phyloP scores from a whole-genome alignment of 768 basidiomycete species.

The Kwoniella sp. region DNA sequence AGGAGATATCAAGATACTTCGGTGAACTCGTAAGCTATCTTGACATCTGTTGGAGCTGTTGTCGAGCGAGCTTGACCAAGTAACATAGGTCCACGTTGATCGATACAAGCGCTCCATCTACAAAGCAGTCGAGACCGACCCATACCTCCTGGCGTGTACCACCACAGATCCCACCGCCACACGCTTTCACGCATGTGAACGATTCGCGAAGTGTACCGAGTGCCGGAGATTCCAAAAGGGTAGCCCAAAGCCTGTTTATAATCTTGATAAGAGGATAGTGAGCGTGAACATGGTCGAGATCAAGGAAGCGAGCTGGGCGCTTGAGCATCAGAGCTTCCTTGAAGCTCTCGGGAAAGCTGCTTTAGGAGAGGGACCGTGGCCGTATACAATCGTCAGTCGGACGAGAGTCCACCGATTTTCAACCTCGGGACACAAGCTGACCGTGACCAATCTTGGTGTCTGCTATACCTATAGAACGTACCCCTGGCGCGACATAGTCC shows the following conservation, averaged over 20 bases:
- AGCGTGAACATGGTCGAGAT: constrained; percentile 83
- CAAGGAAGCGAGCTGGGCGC: constrained; percentile 65
- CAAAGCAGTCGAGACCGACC: constrained; percentile 66
- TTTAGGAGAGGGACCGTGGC: constrained; percentile 49
- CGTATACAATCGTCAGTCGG: constrained; percentile 66
- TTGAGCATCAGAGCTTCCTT: constrained; percentile 61
- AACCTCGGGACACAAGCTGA: background rate
- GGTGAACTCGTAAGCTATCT: constrained; percentile 52
- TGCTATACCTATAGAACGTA: constrained; percentile 61
- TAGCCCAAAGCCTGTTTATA: constrained; percentile 52
- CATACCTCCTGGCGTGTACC: constrained; percentile 42
- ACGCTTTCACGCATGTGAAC: constrained; percentile 92
- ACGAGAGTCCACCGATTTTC: background rate
- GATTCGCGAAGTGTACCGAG: constrained; percentile 67
- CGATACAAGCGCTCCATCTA: constrained; percentile 80
- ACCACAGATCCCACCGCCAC: constrained; percentile 58
- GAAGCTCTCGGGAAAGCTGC: constrained; percentile 53
- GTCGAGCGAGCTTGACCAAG: background rate
- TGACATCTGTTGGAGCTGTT: too few relatives aligned
- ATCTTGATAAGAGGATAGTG: constrained; percentile 61
- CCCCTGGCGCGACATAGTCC: constrained; percentile 82
- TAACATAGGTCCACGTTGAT: constrained; percentile 78
- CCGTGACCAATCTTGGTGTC: background rate
- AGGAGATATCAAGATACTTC: constrained; percentile 71
- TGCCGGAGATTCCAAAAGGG: constrained; percentile 40